These are phyloP conservation scores for Penicillium sp. DNA, from an alignment of 2,329 filamentous ascomycete genomes.

Conservation along the genomic window DNA sequence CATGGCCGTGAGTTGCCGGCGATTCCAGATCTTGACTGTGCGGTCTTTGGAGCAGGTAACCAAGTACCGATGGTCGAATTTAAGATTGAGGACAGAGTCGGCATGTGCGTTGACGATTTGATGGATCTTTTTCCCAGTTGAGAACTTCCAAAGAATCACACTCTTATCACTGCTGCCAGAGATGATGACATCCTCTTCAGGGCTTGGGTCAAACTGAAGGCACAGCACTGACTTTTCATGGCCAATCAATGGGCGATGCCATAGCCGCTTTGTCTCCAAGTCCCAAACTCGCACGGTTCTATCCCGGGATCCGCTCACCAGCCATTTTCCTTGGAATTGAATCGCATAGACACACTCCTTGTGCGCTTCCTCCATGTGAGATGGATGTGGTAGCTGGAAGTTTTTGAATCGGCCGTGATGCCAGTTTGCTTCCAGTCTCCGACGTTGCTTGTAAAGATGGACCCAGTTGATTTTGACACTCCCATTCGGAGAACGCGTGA, in stretches of 20 bases:
- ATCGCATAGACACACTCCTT: constrained; percentile 91
- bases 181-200: constrained; percentile 85
- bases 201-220: constrained; percentile 85
- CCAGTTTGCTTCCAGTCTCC: constrained; percentile 86
- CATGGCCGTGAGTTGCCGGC: constrained; percentile 55
- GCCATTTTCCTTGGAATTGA: constrained; percentile 76
- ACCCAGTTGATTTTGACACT: constrained; percentile 74
- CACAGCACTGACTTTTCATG: constrained; percentile 87
- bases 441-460: constrained; percentile 83
- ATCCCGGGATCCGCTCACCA: constrained; percentile 92
- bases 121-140: constrained; percentile 77
- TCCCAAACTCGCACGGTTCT: constrained; percentile 86
- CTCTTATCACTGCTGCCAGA: constrained; percentile 90
- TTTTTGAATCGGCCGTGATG: constrained; percentile 72
- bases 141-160: constrained; percentile 89
- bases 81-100: constrained; percentile 89
- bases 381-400: constrained; percentile 85
- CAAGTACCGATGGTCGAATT: constrained; percentile 84
- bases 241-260: constrained; percentile 65
- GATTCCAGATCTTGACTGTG: constrained; percentile 93
- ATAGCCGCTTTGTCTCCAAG: constrained; percentile 71
- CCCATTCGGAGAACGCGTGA: constrained; percentile 32
- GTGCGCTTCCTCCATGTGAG: constrained; percentile 75
- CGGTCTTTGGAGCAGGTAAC: constrained; percentile 98
- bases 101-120: constrained; percentile 70